These are phyloP conservation scores for Aspergillus cavernicola DNA, from an alignment of 495 filamentous ascomycete species.

Conservation along the genomic window DNA sequence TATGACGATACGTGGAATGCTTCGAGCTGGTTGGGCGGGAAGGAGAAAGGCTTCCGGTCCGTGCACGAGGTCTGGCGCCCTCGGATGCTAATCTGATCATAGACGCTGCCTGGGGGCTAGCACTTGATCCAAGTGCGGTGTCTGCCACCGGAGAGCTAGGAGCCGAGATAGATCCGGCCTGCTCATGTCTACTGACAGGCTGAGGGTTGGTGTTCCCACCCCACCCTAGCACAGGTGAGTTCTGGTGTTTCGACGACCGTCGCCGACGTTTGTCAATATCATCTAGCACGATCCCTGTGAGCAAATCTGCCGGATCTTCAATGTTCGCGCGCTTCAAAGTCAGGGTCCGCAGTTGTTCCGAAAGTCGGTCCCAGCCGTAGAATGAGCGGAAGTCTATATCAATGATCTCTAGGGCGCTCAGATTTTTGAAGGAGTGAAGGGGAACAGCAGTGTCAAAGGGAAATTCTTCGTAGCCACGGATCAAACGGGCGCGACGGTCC, in stretches of 20 bases:
- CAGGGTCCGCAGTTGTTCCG: constrained; percentile 85
- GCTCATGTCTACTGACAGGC: constrained; percentile 55
- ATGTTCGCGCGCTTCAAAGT: constrained; percentile 83
- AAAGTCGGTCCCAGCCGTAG: constrained; percentile 90
- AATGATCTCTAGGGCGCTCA: constrained; percentile 86
- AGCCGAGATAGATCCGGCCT: constrained; percentile 50
- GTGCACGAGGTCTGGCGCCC: constrained; percentile 45
- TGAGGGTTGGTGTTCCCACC: constrained; percentile 37
- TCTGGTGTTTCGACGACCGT: constrained; percentile 78
- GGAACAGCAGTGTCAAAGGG: constrained; percentile 98
- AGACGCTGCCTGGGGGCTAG: constrained; percentile 40
- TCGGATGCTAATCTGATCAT: constrained; percentile 52
- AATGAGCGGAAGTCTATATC: constrained; percentile 96
- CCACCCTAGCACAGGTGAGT: constrained; percentile 69
- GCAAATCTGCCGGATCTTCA: constrained; percentile 84
- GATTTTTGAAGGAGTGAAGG: constrained; percentile 90
- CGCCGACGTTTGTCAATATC: constrained; percentile 89
- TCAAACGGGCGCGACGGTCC: constrained; percentile 82
- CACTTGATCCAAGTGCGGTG: constrained; percentile 40
- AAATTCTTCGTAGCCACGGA: constrained; percentile 93
- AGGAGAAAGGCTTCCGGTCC: constrained; percentile 73
- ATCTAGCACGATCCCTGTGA: constrained; percentile 90
- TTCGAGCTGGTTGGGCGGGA: constrained; percentile 66
- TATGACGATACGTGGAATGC: constrained; percentile 58
- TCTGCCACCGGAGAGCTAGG: constrained; percentile 63